phyloP scores from a whole-genome alignment of 1,284 basidiomycete genomes.

The Ganoderma sinense region DNA sequence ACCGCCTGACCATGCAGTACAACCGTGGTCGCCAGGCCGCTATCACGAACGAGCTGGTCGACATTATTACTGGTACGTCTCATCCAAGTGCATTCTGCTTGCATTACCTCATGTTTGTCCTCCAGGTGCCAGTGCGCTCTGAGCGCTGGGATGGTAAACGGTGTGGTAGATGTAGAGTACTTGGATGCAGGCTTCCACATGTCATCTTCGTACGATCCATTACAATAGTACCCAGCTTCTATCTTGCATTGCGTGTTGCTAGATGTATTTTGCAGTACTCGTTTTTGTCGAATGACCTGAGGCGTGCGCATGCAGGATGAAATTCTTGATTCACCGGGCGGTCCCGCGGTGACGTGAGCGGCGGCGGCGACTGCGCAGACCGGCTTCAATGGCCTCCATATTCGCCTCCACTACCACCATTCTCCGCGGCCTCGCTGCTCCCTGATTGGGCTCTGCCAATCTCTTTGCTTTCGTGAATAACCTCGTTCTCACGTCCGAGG shows the following conservation, averaged over 20 bases:
- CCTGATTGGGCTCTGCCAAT: not conserved
- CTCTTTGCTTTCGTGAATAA: not conserved
- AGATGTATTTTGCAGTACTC: not conserved
- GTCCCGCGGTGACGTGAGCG: not conserved
- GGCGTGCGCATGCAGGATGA: not conserved
- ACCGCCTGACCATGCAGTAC: conserved; percentile 89
- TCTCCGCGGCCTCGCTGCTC: not conserved
- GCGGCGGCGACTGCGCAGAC: not conserved
- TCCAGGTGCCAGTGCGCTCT: conserved; percentile 38
- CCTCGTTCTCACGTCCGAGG: not conserved
- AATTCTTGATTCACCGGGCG: not conserved
- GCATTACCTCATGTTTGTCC: not conserved
- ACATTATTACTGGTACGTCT: conserved; percentile 88
- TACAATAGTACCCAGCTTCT: conserved; percentile 26
- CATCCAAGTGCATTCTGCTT: too few species aligned
- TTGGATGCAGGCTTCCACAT: conserved; percentile 18
- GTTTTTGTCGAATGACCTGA: not conserved
- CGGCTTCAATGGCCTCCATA: not conserved
- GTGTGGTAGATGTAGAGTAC: conserved; percentile 29
- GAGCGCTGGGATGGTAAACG: conserved; percentile 10
- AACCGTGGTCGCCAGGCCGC: conserved; percentile 99
- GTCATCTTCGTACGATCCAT: conserved; percentile 16
- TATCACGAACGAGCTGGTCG: conserved; percentile 95
- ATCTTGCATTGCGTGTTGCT: conserved; percentile 1
- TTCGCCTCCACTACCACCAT: not conserved